Evolutionary conservation across 129 eudicot genomes (phyloP), one percentile per base, ranked within the genome.

Genomic region (Chrysanthemum makinoi): DNA sequence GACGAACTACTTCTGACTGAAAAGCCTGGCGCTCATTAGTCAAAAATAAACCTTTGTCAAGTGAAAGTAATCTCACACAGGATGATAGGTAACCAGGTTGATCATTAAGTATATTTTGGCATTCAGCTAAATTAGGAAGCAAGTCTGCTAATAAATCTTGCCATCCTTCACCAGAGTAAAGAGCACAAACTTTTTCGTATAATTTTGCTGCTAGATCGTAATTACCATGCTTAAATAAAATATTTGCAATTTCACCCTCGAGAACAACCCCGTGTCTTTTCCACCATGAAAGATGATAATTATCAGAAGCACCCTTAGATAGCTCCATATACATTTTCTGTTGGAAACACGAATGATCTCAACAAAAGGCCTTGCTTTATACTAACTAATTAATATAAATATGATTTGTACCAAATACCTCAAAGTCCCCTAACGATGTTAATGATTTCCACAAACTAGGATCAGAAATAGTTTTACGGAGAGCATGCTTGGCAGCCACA

Each of bases 151-250:
- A 83, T 62, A 95, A 75, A 84, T 95, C 89, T 62, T 95, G 89
- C 99, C 99, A 90, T 54, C 97, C 97, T 77, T 95, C 97, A 70
- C 97, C 94, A 53, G 97, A 80, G 80, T 90, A 95, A 72, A 95
- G 96, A 65, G 99, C 96, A 64, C 99, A 88, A 28, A 95, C 88
- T 75, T 94, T 94, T 75, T 89, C 99, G 52, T 90, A 95, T 35
- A 88, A 83, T 65, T 80, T 90, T 14, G 88, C 97, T 60, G 99
- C 96, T 58, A 84, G 81, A 75, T 95, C 96, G 70, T 76, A 90
- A 18, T 86, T 88, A 39, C 86, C 89, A 49, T 86, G 90, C 76
- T 88, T 95, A 67, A 80, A 86, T 67, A 86, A 84, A 33, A 90
- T 83, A 65, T 91, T 83, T 61, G 97, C 99, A 69, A 88, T 90